These are phyloP conservation scores for Yamadazyma sp. DNA, from an alignment of 1,139 yeast genomes.

Conservation along the genomic window DNA sequence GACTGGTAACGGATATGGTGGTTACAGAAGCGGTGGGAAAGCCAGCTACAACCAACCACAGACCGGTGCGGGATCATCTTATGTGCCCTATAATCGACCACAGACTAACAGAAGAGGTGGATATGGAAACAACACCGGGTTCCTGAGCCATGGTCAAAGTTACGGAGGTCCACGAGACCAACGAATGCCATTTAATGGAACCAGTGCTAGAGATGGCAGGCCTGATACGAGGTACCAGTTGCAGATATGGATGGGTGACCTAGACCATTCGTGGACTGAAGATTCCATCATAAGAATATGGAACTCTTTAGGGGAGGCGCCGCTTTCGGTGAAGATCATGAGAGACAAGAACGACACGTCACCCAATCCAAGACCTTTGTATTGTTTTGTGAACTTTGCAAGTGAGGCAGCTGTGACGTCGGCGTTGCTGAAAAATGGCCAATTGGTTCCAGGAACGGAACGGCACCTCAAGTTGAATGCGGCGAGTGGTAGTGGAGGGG, in stretches of 20 bases:
- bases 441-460: slow-evolving; percentile 57
- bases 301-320: slow-evolving; percentile 44
- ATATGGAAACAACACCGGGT: neutral
- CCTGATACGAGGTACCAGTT: neutral
- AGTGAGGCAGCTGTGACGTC: slow-evolving; percentile 64
- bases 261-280: slow-evolving; percentile 87
- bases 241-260: slow-evolving; percentile 91
- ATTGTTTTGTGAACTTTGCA: slow-evolving; percentile 84
- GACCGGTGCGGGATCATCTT: neutral
- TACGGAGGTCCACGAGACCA: neutral
- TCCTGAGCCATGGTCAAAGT: neutral
- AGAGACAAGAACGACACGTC: slow-evolving; percentile 30
- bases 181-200: neutral
- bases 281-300: slow-evolving; percentile 64
- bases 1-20: neutral
- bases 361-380: slow-evolving; percentile 30
- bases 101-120: neutral
- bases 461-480: slow-evolving; percentile 74
- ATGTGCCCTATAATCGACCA: slow-evolving; percentile 2
- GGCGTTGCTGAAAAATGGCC: slow-evolving; percentile 72
- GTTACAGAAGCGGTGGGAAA: neutral
- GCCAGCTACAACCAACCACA: neutral
- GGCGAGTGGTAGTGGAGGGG: slow-evolving; percentile 48
- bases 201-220: neutral
- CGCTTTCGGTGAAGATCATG: slow-evolving; percentile 37